Evolutionary conservation across 805 yeast genomes (phyloP).

Genomic region (Hagleromyces aurorensis): DNA sequence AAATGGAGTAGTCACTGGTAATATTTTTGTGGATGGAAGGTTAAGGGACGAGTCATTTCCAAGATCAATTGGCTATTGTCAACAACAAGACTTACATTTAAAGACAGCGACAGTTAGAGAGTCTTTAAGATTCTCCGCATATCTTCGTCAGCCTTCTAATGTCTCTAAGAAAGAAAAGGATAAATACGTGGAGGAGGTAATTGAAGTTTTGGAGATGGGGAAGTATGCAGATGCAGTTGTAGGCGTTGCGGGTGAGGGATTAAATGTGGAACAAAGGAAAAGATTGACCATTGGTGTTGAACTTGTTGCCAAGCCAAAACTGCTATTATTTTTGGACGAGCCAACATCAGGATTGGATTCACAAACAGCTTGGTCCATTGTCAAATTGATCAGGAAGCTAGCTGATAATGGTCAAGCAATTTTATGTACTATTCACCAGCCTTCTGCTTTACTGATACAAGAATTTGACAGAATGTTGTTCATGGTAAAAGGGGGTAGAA

Average conservation of each 20-base stretch:
- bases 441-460: constrained; percentile 53
- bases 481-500: constrained; percentile 58
- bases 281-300: constrained; percentile 57
- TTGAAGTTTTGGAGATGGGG: constrained; percentile 53
- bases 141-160: constrained; percentile 48
- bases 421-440: constrained; percentile 63
- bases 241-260: constrained; percentile 59
- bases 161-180: constrained; percentile 47
- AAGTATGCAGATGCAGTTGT: constrained; percentile 60
- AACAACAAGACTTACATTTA: constrained; percentile 65
- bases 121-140: constrained; percentile 55
- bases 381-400: constrained; percentile 48
- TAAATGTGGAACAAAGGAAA: constrained; percentile 54
- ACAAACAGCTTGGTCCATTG: constrained; percentile 53
- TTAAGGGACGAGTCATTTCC: constrained; percentile 44
- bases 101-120: constrained; percentile 61
- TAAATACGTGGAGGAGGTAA: constrained; percentile 55
- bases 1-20: constrained; percentile 54
- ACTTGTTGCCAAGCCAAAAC: constrained; percentile 51
- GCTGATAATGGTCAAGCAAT: constrained; percentile 60
- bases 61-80: constrained; percentile 59
- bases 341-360: constrained; percentile 65
- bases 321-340: constrained; percentile 51
- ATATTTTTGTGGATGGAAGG: constrained; percentile 50
- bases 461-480: constrained; percentile 55